These are phyloP conservation scores for Macrocybe gigantea DNA, from an alignment of 768 basidiomycete species.

Conservation along the genomic window DNA sequence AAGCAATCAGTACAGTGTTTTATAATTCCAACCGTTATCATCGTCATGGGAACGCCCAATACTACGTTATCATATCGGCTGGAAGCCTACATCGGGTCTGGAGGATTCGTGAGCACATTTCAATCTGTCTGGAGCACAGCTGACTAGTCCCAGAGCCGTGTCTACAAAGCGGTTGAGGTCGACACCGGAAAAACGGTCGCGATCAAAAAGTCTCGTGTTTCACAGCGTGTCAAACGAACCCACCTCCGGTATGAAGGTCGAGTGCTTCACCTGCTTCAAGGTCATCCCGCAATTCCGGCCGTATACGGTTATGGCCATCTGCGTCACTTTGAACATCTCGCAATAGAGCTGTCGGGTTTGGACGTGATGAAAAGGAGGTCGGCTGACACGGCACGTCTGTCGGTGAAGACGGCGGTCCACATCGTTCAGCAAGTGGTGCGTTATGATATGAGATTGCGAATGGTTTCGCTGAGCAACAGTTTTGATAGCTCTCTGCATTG, in stretches of 20 bases:
- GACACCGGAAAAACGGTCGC: conserved; percentile 16
- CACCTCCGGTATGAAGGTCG: conserved; percentile 20
- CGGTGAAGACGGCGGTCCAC: conserved; percentile 14
- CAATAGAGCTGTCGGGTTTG: conserved; percentile 23
- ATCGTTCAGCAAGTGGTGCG: conserved; percentile 19
- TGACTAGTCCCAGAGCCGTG: conserved; percentile 11
- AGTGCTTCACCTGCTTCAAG: conserved; percentile 20
- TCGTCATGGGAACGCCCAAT: too few species aligned
- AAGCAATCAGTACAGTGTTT: too few species aligned
- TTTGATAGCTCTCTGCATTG: conserved; percentile 18
- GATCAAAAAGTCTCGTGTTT: conserved; percentile 26
- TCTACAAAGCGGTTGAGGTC: conserved; percentile 16
- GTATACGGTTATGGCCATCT: conserved; percentile 23
- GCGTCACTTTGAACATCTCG: conserved; percentile 29
- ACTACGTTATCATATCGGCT: too few species aligned
- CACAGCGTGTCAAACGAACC: conserved; percentile 21
- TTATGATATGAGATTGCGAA: conserved; percentile 1
- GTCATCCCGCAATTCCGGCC: conserved; percentile 24
- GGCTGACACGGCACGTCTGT: conserved; percentile 11
- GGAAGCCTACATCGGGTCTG: too few species aligned
- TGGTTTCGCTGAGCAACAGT: conserved; percentile 2
- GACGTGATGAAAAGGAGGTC: conserved; percentile 12
- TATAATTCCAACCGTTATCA: too few species aligned
- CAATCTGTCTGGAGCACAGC: too few species aligned
- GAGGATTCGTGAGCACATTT: too few species aligned